Percentiles rank a stretch among this genome's conserved stretches.
Evolutionary conservation across 768 basidiomycete genomes (phyloP).

Genomic region (Russula griseocarnosa): DNA sequence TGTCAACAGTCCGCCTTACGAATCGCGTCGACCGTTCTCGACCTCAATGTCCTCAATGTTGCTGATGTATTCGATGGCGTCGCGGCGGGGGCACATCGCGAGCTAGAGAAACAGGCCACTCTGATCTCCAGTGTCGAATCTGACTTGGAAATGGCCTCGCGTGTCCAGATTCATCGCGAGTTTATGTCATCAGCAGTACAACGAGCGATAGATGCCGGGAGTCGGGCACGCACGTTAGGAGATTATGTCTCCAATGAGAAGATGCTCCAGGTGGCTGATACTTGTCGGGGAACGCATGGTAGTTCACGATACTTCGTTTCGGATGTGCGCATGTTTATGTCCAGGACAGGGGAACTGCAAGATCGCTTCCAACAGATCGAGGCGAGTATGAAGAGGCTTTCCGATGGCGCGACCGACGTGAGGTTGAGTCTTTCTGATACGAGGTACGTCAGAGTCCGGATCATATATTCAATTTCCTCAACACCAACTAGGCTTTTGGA

Average conservation of each 20-base stretch:
- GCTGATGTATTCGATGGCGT: conserved; percentile 67
- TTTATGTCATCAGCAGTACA: conserved; percentile 66
- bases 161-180: conserved; percentile 66
- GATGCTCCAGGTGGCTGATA: conserved; percentile 77
- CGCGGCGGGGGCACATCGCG: conserved; percentile 49
- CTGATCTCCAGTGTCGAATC: conserved; percentile 62
- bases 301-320: conserved; percentile 28
- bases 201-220: conserved; percentile 68
- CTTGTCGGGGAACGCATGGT: conserved; percentile 68
- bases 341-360: conserved; percentile 36
- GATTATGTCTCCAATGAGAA: conserved; percentile 76
- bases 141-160: conserved; percentile 66
- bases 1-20: conserved; percentile 66
- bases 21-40: conserved; percentile 69
- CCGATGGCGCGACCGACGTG: conserved; percentile 27
- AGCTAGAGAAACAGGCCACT: conserved; percentile 61
- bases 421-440: conserved; percentile 21
- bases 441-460: conserved; percentile 12
- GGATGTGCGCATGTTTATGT: conserved; percentile 1
- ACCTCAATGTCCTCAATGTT: conserved; percentile 67
- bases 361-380: conserved; percentile 52
- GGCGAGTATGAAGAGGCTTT: conserved; percentile 24
- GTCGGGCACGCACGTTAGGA: conserved; percentile 62
- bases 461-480: background rate
- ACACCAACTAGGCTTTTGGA: conserved; percentile 16